phyloP scores from a whole-genome alignment of 129 eudicot genomes.

The Escallonia herrerae region DNA sequence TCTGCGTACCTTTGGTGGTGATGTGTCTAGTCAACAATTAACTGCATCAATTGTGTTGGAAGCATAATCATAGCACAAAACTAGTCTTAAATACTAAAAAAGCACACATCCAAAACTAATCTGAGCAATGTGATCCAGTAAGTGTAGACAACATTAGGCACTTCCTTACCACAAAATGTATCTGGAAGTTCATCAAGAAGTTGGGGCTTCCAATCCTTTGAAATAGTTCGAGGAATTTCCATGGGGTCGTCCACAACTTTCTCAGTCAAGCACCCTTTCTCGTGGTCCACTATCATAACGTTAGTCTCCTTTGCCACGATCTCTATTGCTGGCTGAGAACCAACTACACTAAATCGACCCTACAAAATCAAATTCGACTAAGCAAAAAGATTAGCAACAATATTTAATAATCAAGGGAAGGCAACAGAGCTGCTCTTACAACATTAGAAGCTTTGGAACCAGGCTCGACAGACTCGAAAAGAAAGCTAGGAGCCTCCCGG shows the following conservation, averaged over 20 bases:
- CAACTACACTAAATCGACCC: conserved; percentile 95
- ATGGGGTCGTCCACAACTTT: conserved; percentile 73
- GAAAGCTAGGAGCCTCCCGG: conserved; percentile 84
- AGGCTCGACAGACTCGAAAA: conserved; percentile 87
- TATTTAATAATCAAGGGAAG: neutral
- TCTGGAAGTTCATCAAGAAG: conserved; percentile 72
- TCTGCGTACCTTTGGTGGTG: no score
- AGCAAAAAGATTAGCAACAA: neutral
- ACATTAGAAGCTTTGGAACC: conserved; percentile 57
- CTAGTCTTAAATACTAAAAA: no score
- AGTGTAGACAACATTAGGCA: no score
- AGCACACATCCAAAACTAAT: no score
- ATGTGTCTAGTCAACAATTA: no score
- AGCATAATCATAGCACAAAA: no score
- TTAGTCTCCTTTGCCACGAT: conserved; percentile 66
- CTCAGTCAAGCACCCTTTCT: conserved; percentile 45
- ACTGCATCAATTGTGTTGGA: no score
- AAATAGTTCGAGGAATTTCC: conserved; percentile 52
- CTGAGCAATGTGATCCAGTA: no score
- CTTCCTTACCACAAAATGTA: conserved; percentile 74
- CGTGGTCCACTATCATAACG: conserved; percentile 71
- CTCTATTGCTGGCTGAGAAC: conserved; percentile 84
- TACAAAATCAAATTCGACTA: conserved; percentile 20
- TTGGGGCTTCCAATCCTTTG: conserved; percentile 71
- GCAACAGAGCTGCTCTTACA: conserved; percentile 33